Evolutionary conservation across 2,329 filamentous ascomycete species (phyloP).

Genomic region (Pseudopyrenochaeta lycopersici): DNA sequence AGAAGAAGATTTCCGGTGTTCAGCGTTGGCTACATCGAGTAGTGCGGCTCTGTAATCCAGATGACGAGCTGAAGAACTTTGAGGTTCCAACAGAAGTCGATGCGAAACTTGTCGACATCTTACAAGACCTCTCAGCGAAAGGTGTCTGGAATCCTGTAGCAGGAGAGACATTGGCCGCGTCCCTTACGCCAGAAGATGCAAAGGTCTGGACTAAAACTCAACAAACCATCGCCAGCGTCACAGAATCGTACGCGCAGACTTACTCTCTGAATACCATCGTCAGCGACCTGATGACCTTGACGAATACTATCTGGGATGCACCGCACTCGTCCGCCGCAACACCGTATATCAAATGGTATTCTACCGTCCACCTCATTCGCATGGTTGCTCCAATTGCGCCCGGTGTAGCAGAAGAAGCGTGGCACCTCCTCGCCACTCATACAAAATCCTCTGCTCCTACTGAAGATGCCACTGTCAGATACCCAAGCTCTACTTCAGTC

Average conservation of each 20-base stretch:
- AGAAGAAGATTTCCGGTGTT: constrained; percentile 80
- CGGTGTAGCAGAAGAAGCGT: constrained; percentile 82
- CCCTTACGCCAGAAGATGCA: constrained; percentile 43
- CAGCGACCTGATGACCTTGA: constrained; percentile 83
- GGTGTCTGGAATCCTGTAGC: constrained; percentile 6
- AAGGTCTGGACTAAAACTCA: constrained; percentile 73
- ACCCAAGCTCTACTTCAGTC: constrained; percentile 41
- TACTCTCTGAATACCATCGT: constrained; percentile 84
- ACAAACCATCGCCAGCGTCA: constrained; percentile 72
- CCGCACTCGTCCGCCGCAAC: constrained; percentile 45
- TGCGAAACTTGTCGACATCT: constrained; percentile 26
- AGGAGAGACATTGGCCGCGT: constrained; percentile 5
- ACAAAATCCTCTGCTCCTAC: background rate
- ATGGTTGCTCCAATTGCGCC: constrained; percentile 84
- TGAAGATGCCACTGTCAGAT: background rate
- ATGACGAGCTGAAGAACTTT: constrained; percentile 34
- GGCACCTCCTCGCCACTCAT: constrained; percentile 64
- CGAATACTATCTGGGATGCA: constrained; percentile 64
- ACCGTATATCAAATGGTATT: constrained; percentile 58
- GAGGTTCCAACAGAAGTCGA: constrained; percentile 33
- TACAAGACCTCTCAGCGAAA: constrained; percentile 17
- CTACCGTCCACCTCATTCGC: constrained; percentile 67
- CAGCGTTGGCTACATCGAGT: constrained; percentile 81
- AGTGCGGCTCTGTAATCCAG: constrained; percentile 56
- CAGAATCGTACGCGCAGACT: constrained; percentile 72